phyloP scores from a whole-genome alignment of 768 basidiomycete genomes.

The Ephemerocybe angulata region DNA sequence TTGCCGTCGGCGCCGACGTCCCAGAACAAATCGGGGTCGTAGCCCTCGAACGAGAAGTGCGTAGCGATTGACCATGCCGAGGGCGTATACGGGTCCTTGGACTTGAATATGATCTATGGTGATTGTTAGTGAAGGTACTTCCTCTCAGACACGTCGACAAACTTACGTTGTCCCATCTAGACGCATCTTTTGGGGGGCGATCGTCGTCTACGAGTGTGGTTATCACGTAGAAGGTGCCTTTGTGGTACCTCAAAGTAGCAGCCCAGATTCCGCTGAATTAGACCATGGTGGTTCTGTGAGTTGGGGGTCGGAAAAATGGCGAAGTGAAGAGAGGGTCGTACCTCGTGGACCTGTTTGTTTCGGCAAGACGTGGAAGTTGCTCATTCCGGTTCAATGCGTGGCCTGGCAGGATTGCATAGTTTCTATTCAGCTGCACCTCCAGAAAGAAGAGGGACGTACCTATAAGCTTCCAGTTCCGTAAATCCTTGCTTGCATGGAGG shows the following conservation, averaged over 20 bases:
- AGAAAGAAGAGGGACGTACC: slow-evolving; percentile 12
- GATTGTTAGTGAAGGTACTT: neutral
- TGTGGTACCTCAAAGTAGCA: slow-evolving; percentile 21
- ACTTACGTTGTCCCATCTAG: slow-evolving; percentile 23
- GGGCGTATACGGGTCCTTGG: slow-evolving; percentile 16
- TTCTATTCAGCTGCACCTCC: neutral
- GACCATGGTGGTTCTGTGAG: neutral
- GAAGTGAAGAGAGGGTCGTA: neutral
- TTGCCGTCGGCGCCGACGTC: too few species aligned
- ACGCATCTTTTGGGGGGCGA: slow-evolving; percentile 14
- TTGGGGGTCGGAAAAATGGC: neutral
- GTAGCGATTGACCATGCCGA: slow-evolving; percentile 28
- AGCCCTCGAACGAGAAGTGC: slow-evolving; percentile 30
- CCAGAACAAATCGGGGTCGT: slow-evolving; percentile 33
- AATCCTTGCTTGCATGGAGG: slow-evolving; percentile 28
- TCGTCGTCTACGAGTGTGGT: slow-evolving; percentile 25
- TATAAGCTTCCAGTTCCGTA: slow-evolving; percentile 29
- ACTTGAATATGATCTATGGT: slow-evolving; percentile 18
- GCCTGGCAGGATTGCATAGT: neutral
- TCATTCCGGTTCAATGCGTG: slow-evolving; percentile 14
- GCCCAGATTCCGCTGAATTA: slow-evolving; percentile 23
- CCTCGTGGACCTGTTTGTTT: slow-evolving; percentile 17
- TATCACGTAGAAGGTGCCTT: slow-evolving; percentile 20
- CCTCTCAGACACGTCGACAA: neutral
- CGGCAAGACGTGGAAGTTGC: slow-evolving; percentile 15